A percentile compares a stretch with the other conserved stretches of the same genome.
phyloP scores from a whole-genome alignment of 768 basidiomycete species.

The Lepiota brunneoincarnata region DNA sequence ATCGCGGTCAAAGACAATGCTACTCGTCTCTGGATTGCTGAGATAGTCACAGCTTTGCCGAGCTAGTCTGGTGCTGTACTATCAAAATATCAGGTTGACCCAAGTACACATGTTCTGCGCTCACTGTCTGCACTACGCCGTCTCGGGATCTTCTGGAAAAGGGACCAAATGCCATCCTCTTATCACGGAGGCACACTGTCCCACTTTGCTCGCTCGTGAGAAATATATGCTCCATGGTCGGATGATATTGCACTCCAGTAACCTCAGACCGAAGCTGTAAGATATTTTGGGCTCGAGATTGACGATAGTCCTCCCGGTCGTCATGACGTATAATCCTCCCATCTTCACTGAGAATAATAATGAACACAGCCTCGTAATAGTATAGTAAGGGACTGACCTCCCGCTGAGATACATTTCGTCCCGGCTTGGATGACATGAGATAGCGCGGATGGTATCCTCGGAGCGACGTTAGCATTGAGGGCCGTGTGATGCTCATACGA shows the following conservation, averaged over 20 bases:
- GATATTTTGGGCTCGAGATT: conserved; percentile 43
- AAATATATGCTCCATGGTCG: conserved; percentile 65
- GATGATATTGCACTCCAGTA: conserved; percentile 67
- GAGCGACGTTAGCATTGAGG: not conserved
- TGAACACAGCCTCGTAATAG: conserved; percentile 8
- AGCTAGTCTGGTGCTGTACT: conserved; percentile 45
- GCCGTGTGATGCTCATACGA: not conserved
- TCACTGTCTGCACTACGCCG: conserved; percentile 56
- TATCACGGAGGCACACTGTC: conserved; percentile 63
- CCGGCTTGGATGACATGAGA: conserved; percentile 63
- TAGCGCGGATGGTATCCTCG: conserved; percentile 63
- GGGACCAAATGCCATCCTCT: conserved; percentile 71
- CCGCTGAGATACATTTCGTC: conserved; percentile 71
- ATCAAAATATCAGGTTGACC: conserved; percentile 3
- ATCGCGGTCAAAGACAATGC: conserved; percentile 64
- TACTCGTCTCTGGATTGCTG: conserved; percentile 65
- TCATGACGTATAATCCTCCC: conserved; percentile 67
- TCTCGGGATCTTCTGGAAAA: conserved; percentile 36
- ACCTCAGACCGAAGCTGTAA: conserved; percentile 55
- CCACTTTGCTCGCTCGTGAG: conserved; percentile 61
- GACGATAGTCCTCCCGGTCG: conserved; percentile 33
- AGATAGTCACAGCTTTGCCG: conserved; percentile 36
- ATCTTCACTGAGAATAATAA: conserved; percentile 51
- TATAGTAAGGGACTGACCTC: conserved; percentile 41
- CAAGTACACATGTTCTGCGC: conserved; percentile 12